Evolutionary conservation across 2,329 filamentous ascomycete species (phyloP).

Genomic region (Talaromyces sp.): DNA sequence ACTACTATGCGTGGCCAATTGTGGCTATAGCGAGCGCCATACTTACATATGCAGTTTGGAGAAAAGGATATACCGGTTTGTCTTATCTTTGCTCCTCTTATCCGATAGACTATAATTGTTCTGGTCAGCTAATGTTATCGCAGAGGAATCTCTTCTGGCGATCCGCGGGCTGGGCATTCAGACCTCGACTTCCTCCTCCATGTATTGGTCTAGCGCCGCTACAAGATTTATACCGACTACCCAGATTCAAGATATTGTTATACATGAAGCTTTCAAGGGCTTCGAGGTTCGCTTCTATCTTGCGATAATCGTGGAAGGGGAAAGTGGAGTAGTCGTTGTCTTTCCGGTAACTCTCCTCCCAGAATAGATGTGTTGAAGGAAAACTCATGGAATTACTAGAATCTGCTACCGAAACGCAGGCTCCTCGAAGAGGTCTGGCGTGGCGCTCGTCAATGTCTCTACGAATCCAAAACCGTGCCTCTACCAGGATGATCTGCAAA

Average conservation of each 20-base stretch:
- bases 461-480: conserved; percentile 55
- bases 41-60: conserved; percentile 42
- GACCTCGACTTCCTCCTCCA: conserved; percentile 66
- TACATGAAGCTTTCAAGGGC: conserved; percentile 90
- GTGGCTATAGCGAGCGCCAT: conserved; percentile 36
- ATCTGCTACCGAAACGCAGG: conserved; percentile 64
- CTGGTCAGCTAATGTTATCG: conserved; percentile 33
- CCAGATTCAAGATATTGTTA: conserved; percentile 85
- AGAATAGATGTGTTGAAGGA: background rate
- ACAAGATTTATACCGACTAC: conserved; percentile 85
- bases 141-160: conserved; percentile 79
- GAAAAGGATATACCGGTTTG: conserved; percentile 49
- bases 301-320: conserved; percentile 81
- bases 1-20: conserved; percentile 39
- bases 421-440: conserved; percentile 89
- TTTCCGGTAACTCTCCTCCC: conserved; percentile 61
- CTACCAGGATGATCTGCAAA: background rate
- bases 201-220: conserved; percentile 58
- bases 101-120: background rate
- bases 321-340: conserved; percentile 86
- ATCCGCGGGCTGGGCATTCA: conserved; percentile 87
- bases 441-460: conserved; percentile 74
- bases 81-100: background rate
- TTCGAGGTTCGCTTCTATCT: conserved; percentile 90
- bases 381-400: conserved; percentile 30